Base-by-base conservation (phyloP, 129 eudicot species). In the Chrysanthemum seticuspe region DNA sequence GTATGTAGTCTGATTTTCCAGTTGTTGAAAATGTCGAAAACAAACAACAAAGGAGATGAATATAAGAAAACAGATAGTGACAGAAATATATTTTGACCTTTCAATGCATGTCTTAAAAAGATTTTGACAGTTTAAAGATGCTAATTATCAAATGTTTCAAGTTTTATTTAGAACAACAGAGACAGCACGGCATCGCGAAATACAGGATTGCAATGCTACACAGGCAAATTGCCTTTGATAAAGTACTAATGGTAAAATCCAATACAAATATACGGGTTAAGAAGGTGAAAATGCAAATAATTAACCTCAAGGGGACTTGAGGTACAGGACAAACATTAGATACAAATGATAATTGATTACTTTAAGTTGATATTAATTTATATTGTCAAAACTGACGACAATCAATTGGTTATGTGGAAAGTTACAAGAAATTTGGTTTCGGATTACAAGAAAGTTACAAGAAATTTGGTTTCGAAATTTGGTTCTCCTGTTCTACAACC, bases 41-140 rank as follows among this genome's bases (percentile, higher is more conserved):
- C 4, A 47, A 71, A n/a, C 15, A 40, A 31, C 21, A 36, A 71
- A 8, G 36, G 58, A 36, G 48, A 16, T 68, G 62, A 69, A 69
- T 5, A 48, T 29, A 11, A 68, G 34, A 34, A 68, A 68, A 61
- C 49, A 53, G 51, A 69, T 71, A 23, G 67, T 44, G 65, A 71
- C 40, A 36, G 50, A 31, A 15, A 1, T 12, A 36, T 13, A 55
- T 16, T 53, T 16, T 40, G 57, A 15, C 63, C 63, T 58, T 52
- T 2, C 14, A 52, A 52, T 1, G 57, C 16, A 13, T 52, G 57
- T 0, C 16, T 12, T 52, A 6, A n/a, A 52, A 52, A 52, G 57
- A 52, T 52, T n/a, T 52, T 52, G 57, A 12, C 57, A 52, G 16
- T 52, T 11, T 12, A 52, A 52, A 13, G 57, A 12, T 16, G 2